Conservation (phyloP, 768 basidiomycete species). For the Asterophora lycoperdoides region DNA sequence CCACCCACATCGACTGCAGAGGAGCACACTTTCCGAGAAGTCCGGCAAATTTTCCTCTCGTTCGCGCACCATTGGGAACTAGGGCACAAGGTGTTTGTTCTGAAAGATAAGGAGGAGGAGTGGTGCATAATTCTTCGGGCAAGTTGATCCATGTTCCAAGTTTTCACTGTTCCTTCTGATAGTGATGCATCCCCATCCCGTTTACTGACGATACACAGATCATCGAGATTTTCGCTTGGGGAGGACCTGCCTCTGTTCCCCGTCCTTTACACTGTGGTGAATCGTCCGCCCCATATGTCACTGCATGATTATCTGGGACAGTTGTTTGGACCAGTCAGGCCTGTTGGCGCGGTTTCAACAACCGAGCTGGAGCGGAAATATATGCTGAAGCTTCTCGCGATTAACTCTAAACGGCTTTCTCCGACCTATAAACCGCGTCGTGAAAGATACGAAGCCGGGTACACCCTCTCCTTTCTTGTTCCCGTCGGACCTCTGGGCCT, state of each 20-base stretch:
- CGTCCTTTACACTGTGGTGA: constrained; percentile 24
- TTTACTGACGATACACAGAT: constrained; percentile 16
- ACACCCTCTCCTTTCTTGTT: constrained; percentile 29
- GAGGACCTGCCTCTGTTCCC: constrained; percentile 23
- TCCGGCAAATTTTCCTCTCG: constrained; percentile 22
- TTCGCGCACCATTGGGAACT: constrained; percentile 18
- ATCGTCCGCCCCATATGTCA: constrained; percentile 10
- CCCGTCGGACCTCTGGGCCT: constrained; percentile 32
- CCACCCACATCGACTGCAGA: constrained; percentile 14
- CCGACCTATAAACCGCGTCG: constrained; percentile 21
- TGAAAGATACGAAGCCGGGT: constrained; percentile 19
- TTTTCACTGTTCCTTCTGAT: not conserved
- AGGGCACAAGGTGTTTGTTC: constrained; percentile 16
- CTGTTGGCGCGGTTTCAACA: constrained; percentile 13
- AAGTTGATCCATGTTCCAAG: not conserved
- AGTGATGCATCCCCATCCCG: no score
- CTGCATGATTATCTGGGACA: constrained; percentile 13
- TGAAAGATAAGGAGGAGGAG: constrained; percentile 15
- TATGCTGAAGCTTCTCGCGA: constrained; percentile 27
- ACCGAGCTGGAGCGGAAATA: constrained; percentile 29
- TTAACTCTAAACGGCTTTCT: constrained; percentile 29
- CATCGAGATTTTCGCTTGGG: constrained; percentile 14
- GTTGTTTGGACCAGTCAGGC: constrained; percentile 8
- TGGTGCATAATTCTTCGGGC: constrained; percentile 24
- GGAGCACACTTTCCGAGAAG: constrained; percentile 27